Evolutionary conservation across 75 land plant species (phyloP).

Genomic region (Cryptomeria japonica): DNA sequence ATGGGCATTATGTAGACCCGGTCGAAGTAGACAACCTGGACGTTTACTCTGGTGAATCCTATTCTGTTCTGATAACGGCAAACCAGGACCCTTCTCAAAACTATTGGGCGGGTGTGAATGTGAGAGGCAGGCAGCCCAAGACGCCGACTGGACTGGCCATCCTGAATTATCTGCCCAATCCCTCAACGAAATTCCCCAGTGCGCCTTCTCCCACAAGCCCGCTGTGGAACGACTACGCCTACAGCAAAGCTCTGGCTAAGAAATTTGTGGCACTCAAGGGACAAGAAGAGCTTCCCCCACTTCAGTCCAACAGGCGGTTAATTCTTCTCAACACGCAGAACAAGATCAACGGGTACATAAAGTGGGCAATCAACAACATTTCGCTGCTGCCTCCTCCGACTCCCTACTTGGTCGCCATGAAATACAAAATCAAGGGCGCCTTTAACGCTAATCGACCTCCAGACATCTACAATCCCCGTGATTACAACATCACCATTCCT

Average conservation of each 20-base stretch:
- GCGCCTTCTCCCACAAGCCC: slow-evolving; percentile 54
- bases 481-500: too few relatives aligned
- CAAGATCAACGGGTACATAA: neutral
- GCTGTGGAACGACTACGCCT: slow-evolving; percentile 40
- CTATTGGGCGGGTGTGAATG: slow-evolving; percentile 15
- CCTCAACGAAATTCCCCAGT: slow-evolving; percentile 34
- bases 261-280: slow-evolving; percentile 3
- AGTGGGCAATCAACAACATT: too few relatives aligned
- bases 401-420: too few relatives aligned
- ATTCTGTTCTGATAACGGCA: slow-evolving; percentile 29
- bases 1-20: slow-evolving; percentile 31
- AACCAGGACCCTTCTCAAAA: slow-evolving; percentile 16
- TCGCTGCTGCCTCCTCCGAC: too few relatives aligned
- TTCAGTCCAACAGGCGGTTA: neutral
- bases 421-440: neutral
- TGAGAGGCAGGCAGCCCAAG: slow-evolving; percentile 26
- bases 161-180: slow-evolving; percentile 27
- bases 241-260: slow-evolving; percentile 21
- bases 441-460: neutral
- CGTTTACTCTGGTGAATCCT: slow-evolving; percentile 30
- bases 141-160: slow-evolving; percentile 40
- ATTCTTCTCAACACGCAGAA: neutral
- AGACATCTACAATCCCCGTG: neutral
- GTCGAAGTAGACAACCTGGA: slow-evolving; percentile 9
- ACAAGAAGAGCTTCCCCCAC: neutral